Evolutionary conservation across 2,329 filamentous ascomycete genomes (phyloP), one percentile per base, ranked within the genome.

Genomic region (Xylariaceae sp.): DNA sequence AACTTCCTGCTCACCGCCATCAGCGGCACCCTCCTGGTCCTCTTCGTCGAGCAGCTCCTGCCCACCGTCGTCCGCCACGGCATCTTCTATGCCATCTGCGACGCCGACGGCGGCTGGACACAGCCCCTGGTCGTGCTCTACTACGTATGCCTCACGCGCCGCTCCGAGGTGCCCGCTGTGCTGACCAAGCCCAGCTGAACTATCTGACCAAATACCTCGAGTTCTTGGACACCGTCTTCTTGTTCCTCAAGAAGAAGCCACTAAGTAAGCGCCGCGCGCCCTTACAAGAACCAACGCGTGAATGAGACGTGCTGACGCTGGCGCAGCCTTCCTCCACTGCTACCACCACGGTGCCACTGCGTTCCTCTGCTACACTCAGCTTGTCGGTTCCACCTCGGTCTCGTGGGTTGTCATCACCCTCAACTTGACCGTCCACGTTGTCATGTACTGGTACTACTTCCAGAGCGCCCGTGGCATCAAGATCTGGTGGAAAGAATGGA

Each of bases 371-470:
- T 96, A 94, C 73, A 94, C 88, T 36, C 90, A 96, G 70, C 78
- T 96, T 47, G 82, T 94, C 55, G 90, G 90, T 49, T 77, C 85
- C 56, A 96, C 90, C 29, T 76, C 90, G 27, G 90, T 96, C 37
- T 94, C 89, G 40, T 96, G 90, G 90, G 86, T 94, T 36, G 80
- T 83, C 43, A 96, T 96, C 59, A 82, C 78, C 34, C 77, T 96
- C 52, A 96, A 96, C 75, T 68, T 96, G 56, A 78, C 77, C 44
- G 90, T 96, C 35, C 90, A 96, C 67, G 90, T 96, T 38, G 84
- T 95, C 59, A 96, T 96, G 90, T 96, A 96, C 81, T 95, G 89
- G 89, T 96, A 96, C 80, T 96, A 96, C 77, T 96, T 96, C 81
- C 90, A 96, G 75, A 90, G 86, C 57, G 89, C 90, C 35, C 88